Conservation (phyloP, 805 yeast species). For the Cyberlindnera misumaiensis region DNA sequence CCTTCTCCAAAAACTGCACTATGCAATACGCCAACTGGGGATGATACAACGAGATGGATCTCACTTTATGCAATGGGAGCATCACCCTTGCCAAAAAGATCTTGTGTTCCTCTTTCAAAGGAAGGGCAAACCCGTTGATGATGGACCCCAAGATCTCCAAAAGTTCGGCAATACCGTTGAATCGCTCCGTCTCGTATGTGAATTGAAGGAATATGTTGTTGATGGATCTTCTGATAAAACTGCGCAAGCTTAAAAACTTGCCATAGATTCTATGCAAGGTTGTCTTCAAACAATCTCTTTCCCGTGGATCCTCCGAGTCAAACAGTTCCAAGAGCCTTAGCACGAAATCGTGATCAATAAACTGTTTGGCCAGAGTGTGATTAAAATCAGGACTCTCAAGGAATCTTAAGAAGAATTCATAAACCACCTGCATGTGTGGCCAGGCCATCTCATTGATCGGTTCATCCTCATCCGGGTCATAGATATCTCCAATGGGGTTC, state of each 20-base stretch:
- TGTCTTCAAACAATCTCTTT: slow-evolving; percentile 90
- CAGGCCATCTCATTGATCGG: slow-evolving; percentile 94
- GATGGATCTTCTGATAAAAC: slow-evolving; percentile 86
- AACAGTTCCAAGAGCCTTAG: slow-evolving; percentile 77
- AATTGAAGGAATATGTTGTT: slow-evolving; percentile 90
- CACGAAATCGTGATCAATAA: slow-evolving; percentile 87
- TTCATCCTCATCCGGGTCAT: slow-evolving; percentile 98
- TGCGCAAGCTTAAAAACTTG: slow-evolving; percentile 80
- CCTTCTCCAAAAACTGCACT: slow-evolving; percentile 93
- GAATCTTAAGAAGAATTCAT: slow-evolving; percentile 88
- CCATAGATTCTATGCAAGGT: slow-evolving; percentile 95
- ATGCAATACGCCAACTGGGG: slow-evolving; percentile 97
- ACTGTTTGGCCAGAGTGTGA: slow-evolving; percentile 88
- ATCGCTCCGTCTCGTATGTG: slow-evolving; percentile 90
- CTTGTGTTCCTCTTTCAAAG: slow-evolving; percentile 95
- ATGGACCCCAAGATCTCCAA: slow-evolving; percentile 93
- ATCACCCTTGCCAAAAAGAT: slow-evolving; percentile 79
- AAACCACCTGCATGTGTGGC: slow-evolving; percentile 98
- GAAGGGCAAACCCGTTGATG: slow-evolving; percentile 96
- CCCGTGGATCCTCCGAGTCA: slow-evolving; percentile 95
- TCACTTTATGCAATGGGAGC: slow-evolving; percentile 88
- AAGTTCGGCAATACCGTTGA: slow-evolving; percentile 92
- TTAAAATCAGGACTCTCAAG: slow-evolving; percentile 93
- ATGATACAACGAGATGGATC: slow-evolving; percentile 83
- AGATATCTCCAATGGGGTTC: slow-evolving; percentile 92